phyloP scores from a whole-genome alignment of 2,329 filamentous ascomycete species.

The Colletotrichum eremochloae region DNA sequence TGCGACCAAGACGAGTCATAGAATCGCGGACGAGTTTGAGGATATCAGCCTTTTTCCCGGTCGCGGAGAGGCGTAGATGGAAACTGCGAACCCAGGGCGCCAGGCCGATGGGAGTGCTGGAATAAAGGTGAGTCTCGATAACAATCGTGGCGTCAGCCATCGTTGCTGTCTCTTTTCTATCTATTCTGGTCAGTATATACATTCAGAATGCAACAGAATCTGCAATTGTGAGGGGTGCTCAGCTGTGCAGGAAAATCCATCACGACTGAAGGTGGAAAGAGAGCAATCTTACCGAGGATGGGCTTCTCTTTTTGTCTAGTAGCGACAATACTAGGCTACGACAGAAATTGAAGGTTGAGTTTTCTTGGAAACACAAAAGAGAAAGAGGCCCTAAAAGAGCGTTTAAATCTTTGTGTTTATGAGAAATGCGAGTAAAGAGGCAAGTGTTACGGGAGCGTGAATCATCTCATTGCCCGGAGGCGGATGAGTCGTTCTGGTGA shows the following conservation, averaged over 20 bases:
- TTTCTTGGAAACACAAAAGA: not conserved
- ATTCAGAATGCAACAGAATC: accelerated
- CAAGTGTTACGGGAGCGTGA: not conserved
- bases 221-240: too few species aligned
- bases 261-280: not conserved
- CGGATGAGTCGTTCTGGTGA: not conserved
- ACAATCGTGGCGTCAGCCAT: conserved; percentile 21
- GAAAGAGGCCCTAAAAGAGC: not conserved
- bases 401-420: not conserved
- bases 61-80: conserved; percentile 24
- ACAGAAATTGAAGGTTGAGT: not conserved
- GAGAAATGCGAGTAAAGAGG: not conserved
- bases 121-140: conserved; percentile 34
- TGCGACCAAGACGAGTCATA: conserved; percentile 20
- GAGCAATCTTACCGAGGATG: not conserved
- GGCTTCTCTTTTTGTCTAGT: not conserved
- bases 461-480: not conserved
- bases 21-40: conserved; percentile 22
- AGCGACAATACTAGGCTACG: not conserved
- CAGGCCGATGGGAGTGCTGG: not conserved
- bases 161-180: not conserved
- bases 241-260: not conserved
- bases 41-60: conserved; percentile 26
- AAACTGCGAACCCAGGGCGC: conserved; percentile 18
- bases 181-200: not conserved